These are phyloP conservation scores for Chaetomidium leptoderma DNA, from an alignment of 495 filamentous ascomycete species.

Conservation along the genomic window DNA sequence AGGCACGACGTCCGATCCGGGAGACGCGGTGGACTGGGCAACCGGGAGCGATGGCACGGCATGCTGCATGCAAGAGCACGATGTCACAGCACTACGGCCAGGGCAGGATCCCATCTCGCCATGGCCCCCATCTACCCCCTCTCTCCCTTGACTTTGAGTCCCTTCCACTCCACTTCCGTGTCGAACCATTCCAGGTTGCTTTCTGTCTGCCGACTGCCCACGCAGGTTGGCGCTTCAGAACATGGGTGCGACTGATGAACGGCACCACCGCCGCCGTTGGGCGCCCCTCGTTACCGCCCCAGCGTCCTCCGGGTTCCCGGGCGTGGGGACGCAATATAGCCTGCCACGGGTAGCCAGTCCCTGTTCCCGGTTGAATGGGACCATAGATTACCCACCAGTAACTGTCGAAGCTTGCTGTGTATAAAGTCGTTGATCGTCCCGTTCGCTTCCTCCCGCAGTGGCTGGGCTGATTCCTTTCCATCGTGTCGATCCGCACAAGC, in stretches of 20 bases:
- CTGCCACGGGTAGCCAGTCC: slow-evolving; percentile 15
- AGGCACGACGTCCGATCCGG: neutral
- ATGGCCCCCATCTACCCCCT: neutral
- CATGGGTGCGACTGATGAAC: neutral
- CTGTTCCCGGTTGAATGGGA: slow-evolving; percentile 27
- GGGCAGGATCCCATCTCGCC: neutral
- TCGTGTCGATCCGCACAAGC: neutral
- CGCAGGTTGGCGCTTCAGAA: neutral
- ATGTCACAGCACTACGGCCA: slow-evolving; percentile 10
- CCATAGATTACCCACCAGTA: slow-evolving; percentile 20
- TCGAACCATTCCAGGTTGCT: neutral
- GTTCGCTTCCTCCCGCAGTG: neutral
- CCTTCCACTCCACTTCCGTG: neutral
- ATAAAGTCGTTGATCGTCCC: slow-evolving; percentile 2
- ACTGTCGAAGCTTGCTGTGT: slow-evolving; percentile 11
- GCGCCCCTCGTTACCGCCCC: neutral
- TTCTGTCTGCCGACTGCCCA: neutral
- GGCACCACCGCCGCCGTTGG: neutral
- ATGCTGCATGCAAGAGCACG: neutral
- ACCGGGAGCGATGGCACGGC: neutral
- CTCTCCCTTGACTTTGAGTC: neutral
- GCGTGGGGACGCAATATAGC: slow-evolving; percentile 22
- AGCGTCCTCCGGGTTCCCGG: neutral
- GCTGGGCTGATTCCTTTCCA: neutral
- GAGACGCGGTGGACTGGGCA: neutral